Evolutionary conservation across 306 rosid species (phyloP), one percentile per base, ranked within the genome.

Genomic region (Urtica urens): DNA sequence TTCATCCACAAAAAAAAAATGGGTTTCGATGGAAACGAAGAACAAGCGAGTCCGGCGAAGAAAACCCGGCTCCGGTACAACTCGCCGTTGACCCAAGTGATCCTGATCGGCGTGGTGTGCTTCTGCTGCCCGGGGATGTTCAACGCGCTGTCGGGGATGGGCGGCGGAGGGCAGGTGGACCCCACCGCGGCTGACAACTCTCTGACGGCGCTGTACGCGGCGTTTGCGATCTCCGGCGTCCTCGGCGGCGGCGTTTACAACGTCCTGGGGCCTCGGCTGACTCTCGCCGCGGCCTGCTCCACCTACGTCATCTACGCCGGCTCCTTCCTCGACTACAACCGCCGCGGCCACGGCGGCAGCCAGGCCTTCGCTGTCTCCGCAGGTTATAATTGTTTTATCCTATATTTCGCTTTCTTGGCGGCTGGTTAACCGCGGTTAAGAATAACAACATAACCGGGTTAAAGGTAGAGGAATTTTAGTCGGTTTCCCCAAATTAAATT

Each of bases 121-220:
- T 90, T 90, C 26, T 90, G 95, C 22, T 90, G 99, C 38, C 99
- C 99, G 1, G 95, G 99, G 3, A 90, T 90, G 99, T 90, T 77
- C 81, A 85, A 67, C 17, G 99, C 95, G 19, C 85, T 90, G 23
- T 65, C 85, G 1, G 95, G 99, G 24, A 81, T 90, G 94, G 99
- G 99, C 0, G 99, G 87, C 0, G 92, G 94, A 0, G 99, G 99
- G 15, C 99, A 90, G 46, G 69, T 85, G 7, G 82, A 90, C 17
- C 21, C 74, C 11, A 69, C 84, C 0, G 99, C 80, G 12, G 66
- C 92, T 20, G 77, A 90, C 75, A 90, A 90, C 52, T 62, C 99
- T 57, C 57, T 62, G 59, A 90, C 99, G 2, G 94, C 99, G 2
- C 78, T 90, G 8, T 85, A 79, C 68, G 38, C 82, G 22, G 53